Evolutionary conservation across 768 basidiomycete genomes (phyloP).

Genomic region (Tulasnella sp.): DNA sequence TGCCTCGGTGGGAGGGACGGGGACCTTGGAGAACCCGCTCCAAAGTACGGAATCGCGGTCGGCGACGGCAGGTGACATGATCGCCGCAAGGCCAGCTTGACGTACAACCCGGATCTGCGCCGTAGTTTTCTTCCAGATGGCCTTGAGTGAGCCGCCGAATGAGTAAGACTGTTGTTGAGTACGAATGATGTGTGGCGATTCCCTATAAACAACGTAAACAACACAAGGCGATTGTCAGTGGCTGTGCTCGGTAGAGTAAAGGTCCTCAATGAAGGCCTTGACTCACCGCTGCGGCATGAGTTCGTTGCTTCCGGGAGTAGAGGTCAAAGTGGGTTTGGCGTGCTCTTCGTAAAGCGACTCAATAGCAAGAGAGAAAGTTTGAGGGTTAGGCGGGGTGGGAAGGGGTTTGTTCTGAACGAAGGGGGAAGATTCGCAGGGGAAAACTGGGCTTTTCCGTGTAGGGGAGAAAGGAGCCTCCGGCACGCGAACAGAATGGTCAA

Average conservation of each 20-base stretch:
- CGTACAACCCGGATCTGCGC: slow-evolving; percentile 13
- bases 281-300: not conserved
- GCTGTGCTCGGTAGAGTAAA: not conserved
- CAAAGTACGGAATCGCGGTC: slow-evolving; percentile 9
- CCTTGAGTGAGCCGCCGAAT: slow-evolving; percentile 9
- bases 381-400: not conserved
- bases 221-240: not conserved
- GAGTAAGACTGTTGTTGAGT: slow-evolving; percentile 10
- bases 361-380: not conserved
- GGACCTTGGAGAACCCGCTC: slow-evolving; percentile 9
- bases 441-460: not conserved
- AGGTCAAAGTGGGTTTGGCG: not conserved
- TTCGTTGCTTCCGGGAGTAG: not conserved
- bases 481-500: not conserved
- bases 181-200: not conserved
- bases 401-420: not conserved
- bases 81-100: not conserved
- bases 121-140: slow-evolving; percentile 16
- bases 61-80: slow-evolving; percentile 1
- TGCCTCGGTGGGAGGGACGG: not conserved
- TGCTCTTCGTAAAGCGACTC: not conserved
- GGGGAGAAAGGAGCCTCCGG: not conserved
- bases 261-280: not conserved
- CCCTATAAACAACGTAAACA: not conserved
- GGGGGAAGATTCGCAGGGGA: not conserved